A percentile compares a stretch with the other conserved stretches of the same genome.
phyloP scores from a whole-genome alignment of 1,284 basidiomycete genomes.

The Amylostereum areolatum region DNA sequence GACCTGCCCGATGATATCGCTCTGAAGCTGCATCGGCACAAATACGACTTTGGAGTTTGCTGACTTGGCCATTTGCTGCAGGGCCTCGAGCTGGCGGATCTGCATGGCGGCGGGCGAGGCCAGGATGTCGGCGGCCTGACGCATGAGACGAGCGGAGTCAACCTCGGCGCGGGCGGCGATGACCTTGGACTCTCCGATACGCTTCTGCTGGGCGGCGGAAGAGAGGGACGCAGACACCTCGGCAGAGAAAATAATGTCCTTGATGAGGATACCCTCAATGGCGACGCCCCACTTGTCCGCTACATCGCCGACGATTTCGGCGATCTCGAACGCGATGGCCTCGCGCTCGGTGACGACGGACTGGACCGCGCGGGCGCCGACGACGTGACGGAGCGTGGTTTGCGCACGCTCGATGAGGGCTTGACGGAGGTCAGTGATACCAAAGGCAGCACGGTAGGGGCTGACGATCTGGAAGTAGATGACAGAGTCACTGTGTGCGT shows the following conservation, averaged over 20 bases:
- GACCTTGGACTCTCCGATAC: conserved; percentile 93
- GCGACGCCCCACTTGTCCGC: conserved; percentile 93
- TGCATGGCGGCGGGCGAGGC: conserved; percentile 95
- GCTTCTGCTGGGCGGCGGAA: conserved; percentile 90
- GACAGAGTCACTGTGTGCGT: conserved; percentile 66
- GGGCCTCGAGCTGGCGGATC: conserved; percentile 90
- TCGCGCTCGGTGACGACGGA: conserved; percentile 91
- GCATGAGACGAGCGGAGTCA: conserved; percentile 90
- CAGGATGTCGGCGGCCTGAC: conserved; percentile 88
- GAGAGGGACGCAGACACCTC: conserved; percentile 92
- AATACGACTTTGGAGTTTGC: conserved; percentile 87
- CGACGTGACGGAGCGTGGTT: conserved; percentile 92
- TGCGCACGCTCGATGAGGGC: conserved; percentile 92
- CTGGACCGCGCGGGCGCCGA: conserved; percentile 83
- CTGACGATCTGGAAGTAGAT: conserved; percentile 87
- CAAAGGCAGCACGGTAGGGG: conserved; percentile 89
- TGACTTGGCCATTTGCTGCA: conserved; percentile 68
- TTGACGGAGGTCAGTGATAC: conserved; percentile 82
- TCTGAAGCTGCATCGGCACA: conserved; percentile 88
- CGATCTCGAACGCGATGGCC: conserved; percentile 93
- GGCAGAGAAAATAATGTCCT: conserved; percentile 89
- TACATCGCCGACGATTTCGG: conserved; percentile 86
- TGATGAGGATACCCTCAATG: conserved; percentile 92
- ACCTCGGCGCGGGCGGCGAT: conserved; percentile 96
- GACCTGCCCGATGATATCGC: conserved; percentile 55